Base-by-base conservation (phyloP, 805 yeast genomes). In the Sporopachydermia lactativora region DNA sequence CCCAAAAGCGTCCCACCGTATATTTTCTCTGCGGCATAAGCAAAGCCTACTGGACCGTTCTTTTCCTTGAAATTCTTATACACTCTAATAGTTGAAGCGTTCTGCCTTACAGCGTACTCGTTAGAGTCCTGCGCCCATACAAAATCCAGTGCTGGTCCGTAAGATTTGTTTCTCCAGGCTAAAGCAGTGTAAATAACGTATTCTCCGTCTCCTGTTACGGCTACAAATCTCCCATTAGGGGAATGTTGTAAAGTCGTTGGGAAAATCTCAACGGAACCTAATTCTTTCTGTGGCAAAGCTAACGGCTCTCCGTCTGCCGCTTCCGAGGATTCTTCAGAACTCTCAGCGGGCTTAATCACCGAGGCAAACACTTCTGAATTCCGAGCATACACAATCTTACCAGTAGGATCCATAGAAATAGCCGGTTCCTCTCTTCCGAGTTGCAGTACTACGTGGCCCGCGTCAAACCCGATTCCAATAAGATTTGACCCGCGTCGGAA, bases 161-260 rank as follows among this genome's bases (percentile, higher is more conserved):
- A 92, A 39, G 86, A 70, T 64, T 86, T 92, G 54, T 89, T 86
- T 66, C 98, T 77, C 98, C 98, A 92, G 1, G 97, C 97, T 52
- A 92, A 71, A 1, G 98, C 89, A 2, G 97, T 88, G 63, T 89
- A 92, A 41, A 92, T 80, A 51, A 89, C 84, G 59, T 85, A 89
- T 62, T 92, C 99, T 45, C 96, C 96, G 62, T 92, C 98, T 55
- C 99, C 99, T 37, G 89, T 81, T 39, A 92, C 96, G 18, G 97
- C 81, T 34, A 88, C 96, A 58, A 82, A 92, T 60, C 96, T 77
- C 47, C 99, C 99, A 57, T 92, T 92, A 47, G 97, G 96, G 37
- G 97, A 89, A 61, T 92, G 98, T 39, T 70, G 65, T 53, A 92
- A 70, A 45, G 81, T 71, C 46, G 82, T 81, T 41, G 98, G 97